Evolutionary conservation across 352 stramenopile genomes (phyloP).

Genomic region (Phytophthora pini): DNA sequence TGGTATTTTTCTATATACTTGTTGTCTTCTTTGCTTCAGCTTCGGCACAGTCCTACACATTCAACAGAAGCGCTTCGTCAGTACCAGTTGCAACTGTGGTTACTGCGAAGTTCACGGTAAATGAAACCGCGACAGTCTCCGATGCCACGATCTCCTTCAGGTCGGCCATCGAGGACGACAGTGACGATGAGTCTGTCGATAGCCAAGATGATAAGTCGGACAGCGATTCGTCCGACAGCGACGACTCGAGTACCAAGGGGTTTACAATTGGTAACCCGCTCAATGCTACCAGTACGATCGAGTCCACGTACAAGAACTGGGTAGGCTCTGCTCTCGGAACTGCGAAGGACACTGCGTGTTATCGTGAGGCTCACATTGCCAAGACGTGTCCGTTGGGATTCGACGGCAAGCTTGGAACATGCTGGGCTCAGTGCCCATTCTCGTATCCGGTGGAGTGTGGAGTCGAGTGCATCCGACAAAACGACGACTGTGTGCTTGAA

Average conservation of each 20-base stretch:
- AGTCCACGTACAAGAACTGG: constrained; percentile 47
- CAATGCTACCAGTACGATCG: constrained; percentile 34
- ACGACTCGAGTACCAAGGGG: background rate
- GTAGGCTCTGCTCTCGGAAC: constrained; percentile 28
- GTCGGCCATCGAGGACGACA: constrained; percentile 14
- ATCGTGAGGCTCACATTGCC: constrained; percentile 42
- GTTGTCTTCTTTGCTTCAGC: constrained; percentile 5
- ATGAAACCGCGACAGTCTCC: constrained; percentile 6
- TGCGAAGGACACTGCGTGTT: constrained; percentile 37
- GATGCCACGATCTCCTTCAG: constrained; percentile 1
- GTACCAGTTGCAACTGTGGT: constrained; percentile 21
- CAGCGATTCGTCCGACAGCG: background rate
- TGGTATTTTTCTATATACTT: constrained; percentile 8
- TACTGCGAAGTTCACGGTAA: constrained; percentile 15
- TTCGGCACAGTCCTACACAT: constrained; percentile 30
- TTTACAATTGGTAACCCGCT: constrained; percentile 20
- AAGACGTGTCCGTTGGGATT: constrained; percentile 41
- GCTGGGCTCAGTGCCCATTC: constrained; percentile 49
- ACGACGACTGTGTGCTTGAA: constrained; percentile 45
- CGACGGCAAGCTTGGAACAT: constrained; percentile 39
- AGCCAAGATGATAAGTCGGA: constrained; percentile 14
- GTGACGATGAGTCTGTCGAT: constrained; percentile 27
- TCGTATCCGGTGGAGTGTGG: constrained; percentile 47
- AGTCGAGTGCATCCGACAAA: constrained; percentile 55
- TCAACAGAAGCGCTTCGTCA: constrained; percentile 22